Conservation (phyloP, 352 stramenopile genomes). For the Pythium rhizo-oryzae region DNA sequence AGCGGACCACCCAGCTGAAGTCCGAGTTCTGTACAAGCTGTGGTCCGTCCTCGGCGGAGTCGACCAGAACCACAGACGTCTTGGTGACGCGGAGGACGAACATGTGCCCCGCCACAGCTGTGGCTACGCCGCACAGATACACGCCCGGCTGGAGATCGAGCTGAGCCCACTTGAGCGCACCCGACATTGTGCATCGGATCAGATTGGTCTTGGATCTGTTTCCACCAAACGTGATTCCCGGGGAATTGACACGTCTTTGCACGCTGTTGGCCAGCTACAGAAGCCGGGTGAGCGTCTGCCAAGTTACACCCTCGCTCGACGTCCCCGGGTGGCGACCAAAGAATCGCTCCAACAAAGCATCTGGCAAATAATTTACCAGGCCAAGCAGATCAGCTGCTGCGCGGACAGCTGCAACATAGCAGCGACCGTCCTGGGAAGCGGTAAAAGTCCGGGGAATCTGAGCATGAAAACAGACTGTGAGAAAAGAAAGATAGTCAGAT, state of each 20-base stretch:
- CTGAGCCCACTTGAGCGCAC: neutral
- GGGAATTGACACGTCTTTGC: neutral
- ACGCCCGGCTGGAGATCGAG: neutral
- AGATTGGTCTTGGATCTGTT: constrained; percentile 14
- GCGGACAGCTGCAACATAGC: constrained; percentile 12
- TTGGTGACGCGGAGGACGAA: constrained; percentile 3
- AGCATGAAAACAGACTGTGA: neutral
- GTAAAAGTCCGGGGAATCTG: neutral
- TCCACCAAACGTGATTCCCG: constrained; percentile 6
- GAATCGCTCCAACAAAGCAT: constrained; percentile 9
- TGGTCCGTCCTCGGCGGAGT: constrained; percentile 2
- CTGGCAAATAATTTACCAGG: constrained; percentile 3
- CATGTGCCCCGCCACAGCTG: constrained; percentile 12
- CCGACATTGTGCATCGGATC: too few relatives aligned
- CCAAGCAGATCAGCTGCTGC: constrained; percentile 7
- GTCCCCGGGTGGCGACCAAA: neutral
- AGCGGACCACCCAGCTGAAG: constrained; percentile 9
- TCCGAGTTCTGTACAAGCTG: constrained; percentile 5
- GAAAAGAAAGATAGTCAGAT: neutral
- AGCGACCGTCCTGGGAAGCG: neutral
- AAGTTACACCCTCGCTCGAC: constrained; percentile 2
- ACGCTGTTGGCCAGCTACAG: constrained; percentile 7
- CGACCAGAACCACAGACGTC: neutral
- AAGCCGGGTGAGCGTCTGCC: constrained; percentile 9
- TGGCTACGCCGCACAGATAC: too few relatives aligned